Percentiles rank a stretch among this genome's conserved stretches.
phyloP scores from a whole-genome alignment of 2,329 filamentous ascomycete species.

The Cladosporium sp. region DNA sequence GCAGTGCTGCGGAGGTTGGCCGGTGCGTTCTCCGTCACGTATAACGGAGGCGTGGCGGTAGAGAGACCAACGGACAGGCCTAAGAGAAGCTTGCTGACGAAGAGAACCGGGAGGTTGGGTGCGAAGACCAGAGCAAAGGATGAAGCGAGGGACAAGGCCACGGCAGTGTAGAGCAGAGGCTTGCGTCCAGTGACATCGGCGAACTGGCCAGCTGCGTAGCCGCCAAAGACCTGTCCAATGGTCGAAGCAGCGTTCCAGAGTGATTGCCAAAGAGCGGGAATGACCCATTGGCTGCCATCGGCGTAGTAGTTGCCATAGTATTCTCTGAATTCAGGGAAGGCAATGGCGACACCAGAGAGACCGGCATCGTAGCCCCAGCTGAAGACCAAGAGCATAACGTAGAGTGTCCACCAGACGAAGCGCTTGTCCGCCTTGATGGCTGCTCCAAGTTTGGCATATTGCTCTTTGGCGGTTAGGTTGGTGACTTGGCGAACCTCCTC shows the following conservation, averaged over 20 bases:
- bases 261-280: constrained; percentile 36
- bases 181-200: constrained; percentile 23
- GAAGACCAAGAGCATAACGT: constrained; percentile 31
- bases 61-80: constrained; percentile 24
- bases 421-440: constrained; percentile 25
- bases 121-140: constrained; percentile 24
- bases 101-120: constrained; percentile 29
- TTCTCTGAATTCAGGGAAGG: constrained; percentile 34
- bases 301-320: constrained; percentile 33
- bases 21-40: constrained; percentile 26
- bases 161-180: constrained; percentile 20
- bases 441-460: constrained; percentile 23
- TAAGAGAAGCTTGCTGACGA: constrained; percentile 25
- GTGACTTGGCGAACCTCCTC: constrained; percentile 17
- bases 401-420: constrained; percentile 23
- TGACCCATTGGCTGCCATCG: constrained; percentile 26
- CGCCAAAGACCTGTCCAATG: constrained; percentile 29
- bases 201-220: constrained; percentile 25
- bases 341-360: constrained; percentile 34
- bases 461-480: constrained; percentile 21
- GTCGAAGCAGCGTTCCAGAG: constrained; percentile 37
- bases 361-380: constrained; percentile 36
- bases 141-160: constrained; percentile 20
- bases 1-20: constrained; percentile 22
- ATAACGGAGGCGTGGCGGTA: constrained; percentile 23